Percentiles rank a stretch among this genome's conserved stretches.
These are phyloP conservation scores for Erucastrum elatum DNA, from an alignment of 345 rosid species.

Conservation along the genomic window DNA sequence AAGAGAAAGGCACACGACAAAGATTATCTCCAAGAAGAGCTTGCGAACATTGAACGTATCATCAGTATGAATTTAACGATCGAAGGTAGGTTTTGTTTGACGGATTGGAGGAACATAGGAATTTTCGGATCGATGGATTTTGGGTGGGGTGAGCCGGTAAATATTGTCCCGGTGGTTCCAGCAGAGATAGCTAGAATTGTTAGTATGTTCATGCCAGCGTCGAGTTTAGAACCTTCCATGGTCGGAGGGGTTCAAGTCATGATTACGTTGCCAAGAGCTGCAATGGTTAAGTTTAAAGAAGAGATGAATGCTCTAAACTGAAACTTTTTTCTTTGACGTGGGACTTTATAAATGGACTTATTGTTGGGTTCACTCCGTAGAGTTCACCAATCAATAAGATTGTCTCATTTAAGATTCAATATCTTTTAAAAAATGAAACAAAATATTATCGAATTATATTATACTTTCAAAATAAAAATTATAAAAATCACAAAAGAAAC, in stretches of 20 bases:
- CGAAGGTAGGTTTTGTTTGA: constrained; percentile 4
- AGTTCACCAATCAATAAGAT: too few relatives aligned
- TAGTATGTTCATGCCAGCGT: constrained; percentile 23
- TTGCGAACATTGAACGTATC: neutral
- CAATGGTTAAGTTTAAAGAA: constrained; percentile 22
- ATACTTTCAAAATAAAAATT: too few relatives aligned
- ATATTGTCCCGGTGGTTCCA: constrained; percentile 23
- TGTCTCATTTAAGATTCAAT: too few relatives aligned
- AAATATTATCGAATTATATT: too few relatives aligned
- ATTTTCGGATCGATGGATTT: constrained; percentile 33
- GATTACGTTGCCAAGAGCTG: constrained; percentile 26
- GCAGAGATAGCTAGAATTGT: neutral
- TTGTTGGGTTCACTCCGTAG: too few relatives aligned
- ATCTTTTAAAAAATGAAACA: too few relatives aligned
- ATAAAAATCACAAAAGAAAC: too few relatives aligned
- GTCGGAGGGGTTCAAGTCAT: constrained; percentile 16
- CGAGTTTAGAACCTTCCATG: constrained; percentile 16
- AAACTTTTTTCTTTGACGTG: neutral
- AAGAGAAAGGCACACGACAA: constrained; percentile 19
- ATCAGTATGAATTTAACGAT: neutral
- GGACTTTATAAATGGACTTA: neutral
- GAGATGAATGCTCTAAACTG: constrained; percentile 9
- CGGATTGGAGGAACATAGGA: constrained; percentile 25
- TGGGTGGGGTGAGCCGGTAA: constrained; percentile 32
- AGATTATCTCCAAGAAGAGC: constrained; percentile 18